Evolutionary conservation across 129 eudicot species (phyloP).

Genomic region (Calendula officinalis): DNA sequence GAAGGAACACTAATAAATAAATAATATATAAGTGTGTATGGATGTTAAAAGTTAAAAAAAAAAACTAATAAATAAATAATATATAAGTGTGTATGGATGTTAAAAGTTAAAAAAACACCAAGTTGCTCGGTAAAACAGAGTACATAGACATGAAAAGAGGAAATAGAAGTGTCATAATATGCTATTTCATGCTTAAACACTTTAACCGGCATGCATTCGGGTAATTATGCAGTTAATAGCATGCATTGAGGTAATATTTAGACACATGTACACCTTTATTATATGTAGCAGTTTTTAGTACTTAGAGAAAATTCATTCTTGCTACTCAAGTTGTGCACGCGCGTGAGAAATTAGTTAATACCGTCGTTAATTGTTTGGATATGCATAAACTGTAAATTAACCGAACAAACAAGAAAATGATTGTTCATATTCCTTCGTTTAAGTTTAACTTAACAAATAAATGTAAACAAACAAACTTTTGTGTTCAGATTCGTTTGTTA

Average conservation of each 20-base stretch:
- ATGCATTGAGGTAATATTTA: neutral
- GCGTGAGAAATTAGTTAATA: neutral
- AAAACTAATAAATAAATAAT: neutral
- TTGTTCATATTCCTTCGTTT: too few relatives aligned
- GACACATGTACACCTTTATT: neutral
- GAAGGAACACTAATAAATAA: neutral
- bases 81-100: slow-evolving; percentile 9
- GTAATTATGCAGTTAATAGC: slow-evolving; percentile 27
- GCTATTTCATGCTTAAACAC: slow-evolving; percentile 31
- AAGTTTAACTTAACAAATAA: too few relatives aligned
- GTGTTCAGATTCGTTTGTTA: too few relatives aligned
- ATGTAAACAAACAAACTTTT: too few relatives aligned
- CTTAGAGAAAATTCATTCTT: neutral
- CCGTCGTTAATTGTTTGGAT: neutral
- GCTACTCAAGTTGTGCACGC: slow-evolving; percentile 11
- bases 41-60: too few relatives aligned
- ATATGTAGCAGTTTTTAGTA: neutral
- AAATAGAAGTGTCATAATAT: slow-evolving; percentile 23
- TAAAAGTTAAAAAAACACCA: slow-evolving; percentile 9
- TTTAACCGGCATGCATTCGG: slow-evolving; percentile 29
- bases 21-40: too few relatives aligned
- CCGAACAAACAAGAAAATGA: too few relatives aligned
- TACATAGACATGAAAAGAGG: slow-evolving; percentile 27
- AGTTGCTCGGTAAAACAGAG: slow-evolving; percentile 25
- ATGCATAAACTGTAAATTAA: neutral